Evolutionary conservation across 352 stramenopile genomes (phyloP), one percentile per base, ranked within the genome.

Genomic region (Pythium dissimile): DNA sequence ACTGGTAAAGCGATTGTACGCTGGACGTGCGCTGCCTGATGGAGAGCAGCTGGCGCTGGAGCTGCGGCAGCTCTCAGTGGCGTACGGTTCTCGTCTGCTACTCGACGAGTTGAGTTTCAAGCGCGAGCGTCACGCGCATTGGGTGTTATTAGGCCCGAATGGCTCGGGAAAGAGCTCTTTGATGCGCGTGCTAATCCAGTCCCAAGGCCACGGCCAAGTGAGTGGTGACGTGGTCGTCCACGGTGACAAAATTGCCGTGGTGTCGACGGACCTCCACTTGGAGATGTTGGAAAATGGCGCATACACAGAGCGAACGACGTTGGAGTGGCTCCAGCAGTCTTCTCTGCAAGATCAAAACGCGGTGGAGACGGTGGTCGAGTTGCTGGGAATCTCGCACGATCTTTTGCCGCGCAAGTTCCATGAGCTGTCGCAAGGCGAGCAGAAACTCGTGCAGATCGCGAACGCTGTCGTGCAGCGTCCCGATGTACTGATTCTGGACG

Each of bases 221-320:
- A 44, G 63, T 15, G 80, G 80, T 2, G 52, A 84, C 23, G 67
- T 89, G 1, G 16, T 48, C 1, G 68, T 88, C 13, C 37, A 69
- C 18, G 72, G 72, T 1, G 63, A 66, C n/a, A 32, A 47, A 5
- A 54, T 64, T 18, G 56, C 67, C 32, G 68, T 95, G n/a, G 83
- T 97, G 11, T 97, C 91, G 0, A 97, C 91, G 2, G 89, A 97
- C 59, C 77, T 88, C 21, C 91, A 97, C 63, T 81, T 97, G 50
- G 73, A 88, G 34, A 64, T 94, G 55, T 63, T 79, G 54, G 78
- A 80, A 51, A 67, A 71, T 18, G 16, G 16, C 8, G 47, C n/a
- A 3, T 34, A 16, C 11, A 32, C 38, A 2, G 23, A 53, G 5
- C n/a, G 28, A 5, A 53, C 47, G 9, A 26, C 57, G 5, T n/a